A percentile compares a stretch with the other conserved stretches of the same genome.
Evolutionary conservation across 257 asterid species (phyloP).

Genomic region (Solanum pimpinellifolium): DNA sequence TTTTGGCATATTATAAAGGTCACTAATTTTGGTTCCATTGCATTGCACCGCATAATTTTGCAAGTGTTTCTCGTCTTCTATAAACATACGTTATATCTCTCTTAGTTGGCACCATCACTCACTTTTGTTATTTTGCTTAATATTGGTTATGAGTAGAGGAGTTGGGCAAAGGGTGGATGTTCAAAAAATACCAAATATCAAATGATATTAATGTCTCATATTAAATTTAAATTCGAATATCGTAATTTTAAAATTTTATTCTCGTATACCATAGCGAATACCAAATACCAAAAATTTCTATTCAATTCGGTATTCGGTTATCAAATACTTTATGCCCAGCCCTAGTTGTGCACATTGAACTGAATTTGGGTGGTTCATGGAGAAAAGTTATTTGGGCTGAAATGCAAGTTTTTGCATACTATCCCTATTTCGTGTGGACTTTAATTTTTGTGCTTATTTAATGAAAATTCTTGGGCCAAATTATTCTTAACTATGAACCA

Average conservation of each 20-base stretch:
- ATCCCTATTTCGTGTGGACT: not conserved
- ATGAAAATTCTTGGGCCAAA: not conserved
- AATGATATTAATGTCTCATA: too few species aligned
- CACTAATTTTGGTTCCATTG: not conserved
- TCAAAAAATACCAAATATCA: accelerated
- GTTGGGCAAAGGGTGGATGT: not conserved
- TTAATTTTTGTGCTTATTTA: not conserved
- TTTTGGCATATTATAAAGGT: not conserved
- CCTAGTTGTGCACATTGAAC: not conserved
- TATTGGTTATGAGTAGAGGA: not conserved
- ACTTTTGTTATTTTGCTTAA: too few species aligned
- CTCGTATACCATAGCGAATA: too few species aligned
- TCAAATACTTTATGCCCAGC: too few species aligned
- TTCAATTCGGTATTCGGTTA: accelerated
- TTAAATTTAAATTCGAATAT: too few species aligned
- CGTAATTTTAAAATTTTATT: too few species aligned
- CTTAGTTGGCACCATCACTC: not conserved
- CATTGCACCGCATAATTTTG: not conserved
- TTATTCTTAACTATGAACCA: not conserved
- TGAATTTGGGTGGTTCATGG: not conserved
- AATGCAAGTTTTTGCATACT: not conserved
- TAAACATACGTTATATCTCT: not conserved
- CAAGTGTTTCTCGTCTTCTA: not conserved
- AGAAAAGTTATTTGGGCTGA: not conserved
- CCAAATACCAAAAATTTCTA: accelerated